Evolutionary conservation across 2,329 filamentous ascomycete genomes (phyloP).

Genomic region (Thielaviopsis ethacetica): DNA sequence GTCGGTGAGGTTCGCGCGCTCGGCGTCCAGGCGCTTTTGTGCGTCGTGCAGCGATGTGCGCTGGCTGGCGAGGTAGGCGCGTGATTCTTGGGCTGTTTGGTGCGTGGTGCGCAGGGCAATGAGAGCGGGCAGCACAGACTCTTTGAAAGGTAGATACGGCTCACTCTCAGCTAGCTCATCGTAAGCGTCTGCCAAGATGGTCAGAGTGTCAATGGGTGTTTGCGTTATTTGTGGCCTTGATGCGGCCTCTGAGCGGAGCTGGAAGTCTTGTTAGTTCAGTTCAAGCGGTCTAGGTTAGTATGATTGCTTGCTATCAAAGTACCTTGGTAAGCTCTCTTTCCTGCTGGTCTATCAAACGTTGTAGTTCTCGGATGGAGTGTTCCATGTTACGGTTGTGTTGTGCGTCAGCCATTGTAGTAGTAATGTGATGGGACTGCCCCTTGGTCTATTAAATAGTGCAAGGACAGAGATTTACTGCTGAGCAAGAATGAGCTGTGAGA

Average conservation of each 20-base stretch:
- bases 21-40: conserved; percentile 31
- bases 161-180: conserved; percentile 42
- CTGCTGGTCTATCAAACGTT: conserved; percentile 38
- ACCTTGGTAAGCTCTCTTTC: conserved; percentile 34
- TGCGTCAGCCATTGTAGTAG: conserved; percentile 12
- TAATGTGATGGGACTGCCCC: neutral
- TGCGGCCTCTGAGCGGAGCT: conserved; percentile 14
- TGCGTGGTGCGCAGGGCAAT: conserved; percentile 54
- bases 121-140: conserved; percentile 54
- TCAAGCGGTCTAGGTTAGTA: neutral
- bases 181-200: conserved; percentile 48
- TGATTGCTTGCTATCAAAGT: conserved; percentile 4
- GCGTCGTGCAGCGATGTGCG: conserved; percentile 25
- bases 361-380: conserved; percentile 50
- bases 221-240: conserved; percentile 4
- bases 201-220: conserved; percentile 17
- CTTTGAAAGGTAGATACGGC: conserved; percentile 48
- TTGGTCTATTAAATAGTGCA: no score
- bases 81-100: conserved; percentile 47
- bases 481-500: neutral
- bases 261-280: neutral
- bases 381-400: conserved; percentile 41
- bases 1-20: conserved; percentile 34
- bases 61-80: conserved; percentile 36
- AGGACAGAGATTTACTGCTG: no score